Evolutionary conservation across 73 alveolate genomes (phyloP).

Genomic region (Symbiodinium natans): DNA sequence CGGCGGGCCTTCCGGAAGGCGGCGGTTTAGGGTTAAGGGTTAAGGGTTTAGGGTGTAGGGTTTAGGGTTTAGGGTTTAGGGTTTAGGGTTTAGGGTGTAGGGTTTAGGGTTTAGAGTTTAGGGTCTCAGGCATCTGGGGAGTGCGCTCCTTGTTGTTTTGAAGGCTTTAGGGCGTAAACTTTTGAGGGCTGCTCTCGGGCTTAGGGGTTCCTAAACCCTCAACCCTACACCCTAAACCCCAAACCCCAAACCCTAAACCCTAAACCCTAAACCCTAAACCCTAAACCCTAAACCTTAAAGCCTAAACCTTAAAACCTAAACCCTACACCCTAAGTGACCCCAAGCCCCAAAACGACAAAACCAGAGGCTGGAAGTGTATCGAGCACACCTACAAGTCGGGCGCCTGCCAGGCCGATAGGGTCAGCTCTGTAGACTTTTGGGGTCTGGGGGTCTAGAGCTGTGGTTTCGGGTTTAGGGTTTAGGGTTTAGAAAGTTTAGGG

Average conservation of each 20-base stretch:
- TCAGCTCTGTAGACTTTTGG: background rate
- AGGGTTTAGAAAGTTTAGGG: background rate
- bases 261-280: background rate
- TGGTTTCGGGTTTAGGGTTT: background rate
- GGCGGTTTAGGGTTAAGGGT: background rate
- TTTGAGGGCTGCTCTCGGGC: too few relatives aligned
- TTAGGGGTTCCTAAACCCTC: too few relatives aligned
- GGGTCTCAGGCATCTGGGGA: too few relatives aligned
- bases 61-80: too few relatives aligned
- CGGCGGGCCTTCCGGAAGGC: background rate
- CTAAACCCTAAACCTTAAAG: background rate
- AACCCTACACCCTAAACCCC: too few relatives aligned
- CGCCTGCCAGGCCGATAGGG: background rate
- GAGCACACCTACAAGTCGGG: conserved; percentile 10
- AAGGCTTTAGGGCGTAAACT: too few relatives aligned
- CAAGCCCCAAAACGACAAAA: too few relatives aligned
- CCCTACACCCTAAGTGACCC: background rate
- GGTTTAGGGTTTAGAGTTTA: too few relatives aligned
- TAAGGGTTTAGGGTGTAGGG: background rate
- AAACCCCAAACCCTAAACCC: background rate
- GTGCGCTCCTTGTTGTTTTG: too few relatives aligned
- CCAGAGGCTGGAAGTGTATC: background rate
- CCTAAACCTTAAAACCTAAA: background rate
- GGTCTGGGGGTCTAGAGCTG: background rate
- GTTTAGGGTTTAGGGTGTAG: too few relatives aligned